Conservation (phyloP, 495 filamentous ascomycete genomes). For the Xylaria intraflava region DNA sequence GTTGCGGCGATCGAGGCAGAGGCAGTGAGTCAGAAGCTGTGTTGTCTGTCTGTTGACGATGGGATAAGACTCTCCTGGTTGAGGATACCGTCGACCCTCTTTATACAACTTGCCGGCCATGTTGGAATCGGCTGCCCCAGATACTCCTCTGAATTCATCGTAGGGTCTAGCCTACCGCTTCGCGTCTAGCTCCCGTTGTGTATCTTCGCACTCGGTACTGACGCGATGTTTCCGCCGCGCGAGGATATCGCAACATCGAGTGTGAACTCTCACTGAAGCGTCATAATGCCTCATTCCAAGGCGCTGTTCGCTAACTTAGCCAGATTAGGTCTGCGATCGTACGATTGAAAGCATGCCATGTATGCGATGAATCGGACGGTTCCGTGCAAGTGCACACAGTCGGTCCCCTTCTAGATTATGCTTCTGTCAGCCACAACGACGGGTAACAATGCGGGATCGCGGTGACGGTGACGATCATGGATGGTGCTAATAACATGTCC, state of each 20-base stretch:
- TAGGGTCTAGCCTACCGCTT: neutral
- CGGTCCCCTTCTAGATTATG: slow-evolving; percentile 11
- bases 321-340: slow-evolving; percentile 7
- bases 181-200: slow-evolving; percentile 1
- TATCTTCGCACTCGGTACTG: slow-evolving; percentile 5
- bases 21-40: slow-evolving; percentile 4
- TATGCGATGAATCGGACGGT: slow-evolving; percentile 10
- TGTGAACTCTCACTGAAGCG: slow-evolving; percentile 4
- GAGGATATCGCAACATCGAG: slow-evolving; percentile 1
- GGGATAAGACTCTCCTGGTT: slow-evolving; percentile 3
- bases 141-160: neutral
- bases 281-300: slow-evolving; percentile 3
- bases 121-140: neutral
- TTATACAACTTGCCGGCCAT: slow-evolving; percentile 17
- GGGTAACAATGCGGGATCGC: slow-evolving; percentile 1
- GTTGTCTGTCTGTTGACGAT: slow-evolving; percentile 12
- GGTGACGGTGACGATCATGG: neutral
- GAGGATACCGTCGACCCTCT: slow-evolving; percentile 5
- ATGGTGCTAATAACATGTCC: slow-evolving; percentile 3
- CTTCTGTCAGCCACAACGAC: slow-evolving; percentile 6
- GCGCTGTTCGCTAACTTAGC: slow-evolving; percentile 2
- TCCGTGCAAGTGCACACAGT: slow-evolving; percentile 11
- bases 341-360: slow-evolving; percentile 13
- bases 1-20: neutral
- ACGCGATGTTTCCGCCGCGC: slow-evolving; percentile 6